These are phyloP conservation scores for Magnolia changhungtana DNA, from an alignment of 164 flowering plant species.

Conservation along the genomic window DNA sequence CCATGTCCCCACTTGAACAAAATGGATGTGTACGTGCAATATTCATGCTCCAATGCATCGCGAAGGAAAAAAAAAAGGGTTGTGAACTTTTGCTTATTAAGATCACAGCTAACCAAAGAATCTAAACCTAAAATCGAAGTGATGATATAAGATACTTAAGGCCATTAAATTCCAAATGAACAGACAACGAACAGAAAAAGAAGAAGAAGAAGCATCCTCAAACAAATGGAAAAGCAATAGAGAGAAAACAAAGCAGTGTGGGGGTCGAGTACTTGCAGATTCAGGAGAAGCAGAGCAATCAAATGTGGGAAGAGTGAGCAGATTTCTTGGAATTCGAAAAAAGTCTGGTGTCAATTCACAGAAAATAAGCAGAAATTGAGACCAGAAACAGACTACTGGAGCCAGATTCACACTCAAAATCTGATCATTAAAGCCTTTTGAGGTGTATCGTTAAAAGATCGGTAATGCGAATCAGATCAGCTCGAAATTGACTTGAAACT, in stretches of 20 bases:
- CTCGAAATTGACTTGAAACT: background rate
- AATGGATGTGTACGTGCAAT: background rate
- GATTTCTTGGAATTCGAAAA: background rate
- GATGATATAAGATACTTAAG: too few relatives aligned
- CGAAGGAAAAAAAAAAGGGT: background rate
- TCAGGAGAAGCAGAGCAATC: background rate
- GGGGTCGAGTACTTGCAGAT: background rate
- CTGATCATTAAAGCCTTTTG: too few relatives aligned
- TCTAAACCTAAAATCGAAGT: too few relatives aligned
- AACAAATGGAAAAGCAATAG: background rate
- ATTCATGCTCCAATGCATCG: background rate
- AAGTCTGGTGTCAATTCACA: background rate
- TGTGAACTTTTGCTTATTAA: background rate
- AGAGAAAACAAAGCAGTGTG: background rate
- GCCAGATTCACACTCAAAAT: too few relatives aligned
- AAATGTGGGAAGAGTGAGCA: background rate
- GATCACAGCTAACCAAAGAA: background rate
- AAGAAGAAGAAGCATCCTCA: background rate
- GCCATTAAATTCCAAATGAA: background rate
- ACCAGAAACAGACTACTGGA: background rate
- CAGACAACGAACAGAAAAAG: background rate
- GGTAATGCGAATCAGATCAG: background rate
- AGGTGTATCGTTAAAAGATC: too few relatives aligned
- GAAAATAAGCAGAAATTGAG: background rate
- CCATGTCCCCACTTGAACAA: background rate